Evolutionary conservation across 2,329 filamentous ascomycete genomes (phyloP).

Genomic region (Ceratocystis diversiconidia): DNA sequence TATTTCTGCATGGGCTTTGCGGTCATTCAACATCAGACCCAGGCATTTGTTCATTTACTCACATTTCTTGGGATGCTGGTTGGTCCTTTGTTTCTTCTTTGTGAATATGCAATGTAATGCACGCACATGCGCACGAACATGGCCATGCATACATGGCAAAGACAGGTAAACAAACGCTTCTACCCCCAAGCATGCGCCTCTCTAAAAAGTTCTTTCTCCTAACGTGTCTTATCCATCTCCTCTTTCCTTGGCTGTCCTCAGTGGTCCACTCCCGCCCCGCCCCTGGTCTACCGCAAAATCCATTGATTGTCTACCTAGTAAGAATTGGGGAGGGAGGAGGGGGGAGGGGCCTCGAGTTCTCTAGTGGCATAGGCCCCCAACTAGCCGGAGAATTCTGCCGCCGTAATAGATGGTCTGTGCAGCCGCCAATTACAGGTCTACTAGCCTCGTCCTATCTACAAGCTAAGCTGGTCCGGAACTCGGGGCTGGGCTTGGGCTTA

Average conservation of each 20-base stretch:
- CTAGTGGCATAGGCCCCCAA: not conserved
- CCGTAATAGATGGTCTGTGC: not conserved
- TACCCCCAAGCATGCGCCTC: too few relatives aligned
- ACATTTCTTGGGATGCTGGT: not conserved
- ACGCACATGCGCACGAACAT: too few relatives aligned
- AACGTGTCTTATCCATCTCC: not conserved
- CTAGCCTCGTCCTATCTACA: not conserved
- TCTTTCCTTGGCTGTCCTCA: not conserved
- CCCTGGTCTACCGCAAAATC: not conserved
- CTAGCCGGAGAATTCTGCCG: not conserved
- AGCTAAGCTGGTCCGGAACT: not conserved
- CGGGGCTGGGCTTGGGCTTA: not conserved
- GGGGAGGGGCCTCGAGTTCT: too few relatives aligned
- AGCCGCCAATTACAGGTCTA: not conserved
- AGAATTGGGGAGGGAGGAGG: not conserved
- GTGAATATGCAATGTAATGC: too few relatives aligned
- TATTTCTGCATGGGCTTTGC: not conserved
- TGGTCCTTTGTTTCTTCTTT: too few relatives aligned
- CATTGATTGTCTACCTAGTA: not conserved
- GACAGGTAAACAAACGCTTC: too few relatives aligned
- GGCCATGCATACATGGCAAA: too few relatives aligned
- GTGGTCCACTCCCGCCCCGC: not conserved
- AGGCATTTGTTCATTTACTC: not conserved
- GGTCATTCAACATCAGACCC: not conserved
- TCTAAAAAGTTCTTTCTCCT: too few relatives aligned